phyloP scores from a whole-genome alignment of 768 basidiomycete genomes.

The Lepiota brunneoincarnata region DNA sequence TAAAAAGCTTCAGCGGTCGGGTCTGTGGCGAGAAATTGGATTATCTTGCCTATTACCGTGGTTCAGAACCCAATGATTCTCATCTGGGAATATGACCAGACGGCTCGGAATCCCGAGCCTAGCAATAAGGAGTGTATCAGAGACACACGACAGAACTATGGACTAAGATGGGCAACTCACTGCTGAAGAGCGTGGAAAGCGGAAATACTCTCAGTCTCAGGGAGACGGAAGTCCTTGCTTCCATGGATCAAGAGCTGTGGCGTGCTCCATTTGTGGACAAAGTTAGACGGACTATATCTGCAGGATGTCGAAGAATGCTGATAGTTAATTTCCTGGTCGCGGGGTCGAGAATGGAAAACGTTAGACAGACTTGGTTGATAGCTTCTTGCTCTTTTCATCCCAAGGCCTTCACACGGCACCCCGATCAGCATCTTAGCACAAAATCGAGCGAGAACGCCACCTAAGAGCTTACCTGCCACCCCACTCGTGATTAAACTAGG shows the following conservation, averaged over 20 bases:
- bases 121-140: background rate
- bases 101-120: conserved; percentile 74
- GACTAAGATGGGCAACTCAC: conserved; percentile 39
- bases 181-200: conserved; percentile 86
- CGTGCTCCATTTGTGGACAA: conserved; percentile 81
- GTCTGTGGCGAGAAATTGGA: background rate
- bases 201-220: conserved; percentile 80
- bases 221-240: conserved; percentile 85
- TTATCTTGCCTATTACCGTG: conserved; percentile 65
- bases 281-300: conserved; percentile 79
- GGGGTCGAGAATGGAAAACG: background rate
- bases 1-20: background rate
- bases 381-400: conserved; percentile 53
- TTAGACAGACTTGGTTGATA: conserved; percentile 52
- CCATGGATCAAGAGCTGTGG: conserved; percentile 85
- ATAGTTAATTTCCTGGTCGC: background rate
- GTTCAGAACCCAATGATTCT: conserved; percentile 91
- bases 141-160: background rate
- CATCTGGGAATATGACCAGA: conserved; percentile 82
- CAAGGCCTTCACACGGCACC: conserved; percentile 48
- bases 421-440: background rate
- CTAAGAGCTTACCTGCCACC: conserved; percentile 48
- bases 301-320: too few species aligned
- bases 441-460: background rate
- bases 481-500: conserved; percentile 84